A percentile compares a stretch with the other conserved stretches of the same genome.
phyloP scores from a whole-genome alignment of 2,329 filamentous ascomycete genomes.

The Aspergillus arachidicola region DNA sequence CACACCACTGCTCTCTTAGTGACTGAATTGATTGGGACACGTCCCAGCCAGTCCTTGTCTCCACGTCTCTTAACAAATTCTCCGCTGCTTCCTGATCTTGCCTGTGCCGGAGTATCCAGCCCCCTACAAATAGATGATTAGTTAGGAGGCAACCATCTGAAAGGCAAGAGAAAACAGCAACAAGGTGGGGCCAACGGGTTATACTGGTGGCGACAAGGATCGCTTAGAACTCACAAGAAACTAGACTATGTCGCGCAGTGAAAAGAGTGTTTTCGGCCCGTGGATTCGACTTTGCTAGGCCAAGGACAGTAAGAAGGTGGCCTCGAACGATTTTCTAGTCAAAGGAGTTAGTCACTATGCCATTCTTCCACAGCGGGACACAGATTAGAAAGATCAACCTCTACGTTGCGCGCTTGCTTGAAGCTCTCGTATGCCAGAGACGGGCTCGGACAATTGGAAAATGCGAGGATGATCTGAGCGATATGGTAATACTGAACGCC shows the following conservation, averaged over 20 bases:
- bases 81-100: slow-evolving; percentile 30
- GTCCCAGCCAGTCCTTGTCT: slow-evolving; percentile 30
- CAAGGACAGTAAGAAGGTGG: slow-evolving; percentile 28
- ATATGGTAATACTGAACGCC: slow-evolving; percentile 40
- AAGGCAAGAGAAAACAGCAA: background rate
- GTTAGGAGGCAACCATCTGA: background rate
- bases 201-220: background rate
- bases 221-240: slow-evolving; percentile 24
- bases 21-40: slow-evolving; percentile 25
- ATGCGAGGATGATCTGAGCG: slow-evolving; percentile 33
- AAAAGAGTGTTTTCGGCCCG: slow-evolving; percentile 31
- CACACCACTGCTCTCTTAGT: slow-evolving; percentile 27
- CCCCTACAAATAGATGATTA: slow-evolving; percentile 19
- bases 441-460: slow-evolving; percentile 17
- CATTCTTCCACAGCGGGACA: background rate
- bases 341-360: background rate
- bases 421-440: slow-evolving; percentile 23
- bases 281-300: slow-evolving; percentile 28
- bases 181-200: background rate
- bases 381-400: slow-evolving; percentile 15
- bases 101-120: slow-evolving; percentile 27
- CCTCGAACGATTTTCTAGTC: slow-evolving; percentile 23
- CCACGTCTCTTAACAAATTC: slow-evolving; percentile 22
- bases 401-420: slow-evolving; percentile 23
- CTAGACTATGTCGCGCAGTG: slow-evolving; percentile 29